phyloP scores from a whole-genome alignment of 129 eudicot genomes.

The Escallonia rubra region DNA sequence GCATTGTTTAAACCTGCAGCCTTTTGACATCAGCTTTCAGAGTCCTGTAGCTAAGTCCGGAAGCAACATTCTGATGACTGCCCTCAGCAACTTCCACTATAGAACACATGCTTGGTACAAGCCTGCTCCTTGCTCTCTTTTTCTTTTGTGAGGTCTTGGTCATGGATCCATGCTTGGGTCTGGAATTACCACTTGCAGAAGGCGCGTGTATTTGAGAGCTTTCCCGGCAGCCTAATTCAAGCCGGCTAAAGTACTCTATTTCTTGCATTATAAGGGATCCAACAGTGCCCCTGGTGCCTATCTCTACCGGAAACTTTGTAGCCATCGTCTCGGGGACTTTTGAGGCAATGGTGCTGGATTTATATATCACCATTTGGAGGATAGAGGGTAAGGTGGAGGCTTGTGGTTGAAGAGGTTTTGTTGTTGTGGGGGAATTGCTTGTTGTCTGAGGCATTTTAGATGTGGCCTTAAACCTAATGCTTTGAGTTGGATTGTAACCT shows the following conservation, averaged over 20 bases:
- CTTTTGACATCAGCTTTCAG: conserved; percentile 37
- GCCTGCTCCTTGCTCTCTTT: conserved; percentile 32
- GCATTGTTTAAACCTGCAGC: conserved; percentile 24
- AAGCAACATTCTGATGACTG: conserved; percentile 22
- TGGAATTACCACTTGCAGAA: conserved; percentile 19
- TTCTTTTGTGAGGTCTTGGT: conserved; percentile 26
- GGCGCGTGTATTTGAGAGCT: conserved; percentile 17
- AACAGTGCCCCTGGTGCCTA: conserved; percentile 75
- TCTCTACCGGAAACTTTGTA: conserved; percentile 37
- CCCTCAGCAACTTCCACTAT: conserved; percentile 46
- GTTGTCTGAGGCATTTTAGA: conserved; percentile 19
- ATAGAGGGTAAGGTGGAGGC: conserved; percentile 6
- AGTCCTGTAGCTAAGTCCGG: conserved; percentile 42
- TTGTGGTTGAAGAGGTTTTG: conserved; percentile 17
- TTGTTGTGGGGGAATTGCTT: conserved; percentile 19
- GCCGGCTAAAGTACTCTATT: conserved; percentile 46
- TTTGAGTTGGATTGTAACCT: conserved; percentile 23
- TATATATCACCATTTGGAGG: conserved; percentile 1
- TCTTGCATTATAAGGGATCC: conserved; percentile 69
- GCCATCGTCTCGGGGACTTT: conserved; percentile 18
- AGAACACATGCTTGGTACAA: conserved; percentile 65
- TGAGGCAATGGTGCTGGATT: conserved; percentile 11
- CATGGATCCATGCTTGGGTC: conserved; percentile 28
- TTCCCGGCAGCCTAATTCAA: conserved; percentile 20
- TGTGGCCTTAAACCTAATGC: conserved; percentile 1